These are phyloP conservation scores for Silene vulgaris DNA, from an alignment of 179 eudicot genomes.

Conservation along the genomic window DNA sequence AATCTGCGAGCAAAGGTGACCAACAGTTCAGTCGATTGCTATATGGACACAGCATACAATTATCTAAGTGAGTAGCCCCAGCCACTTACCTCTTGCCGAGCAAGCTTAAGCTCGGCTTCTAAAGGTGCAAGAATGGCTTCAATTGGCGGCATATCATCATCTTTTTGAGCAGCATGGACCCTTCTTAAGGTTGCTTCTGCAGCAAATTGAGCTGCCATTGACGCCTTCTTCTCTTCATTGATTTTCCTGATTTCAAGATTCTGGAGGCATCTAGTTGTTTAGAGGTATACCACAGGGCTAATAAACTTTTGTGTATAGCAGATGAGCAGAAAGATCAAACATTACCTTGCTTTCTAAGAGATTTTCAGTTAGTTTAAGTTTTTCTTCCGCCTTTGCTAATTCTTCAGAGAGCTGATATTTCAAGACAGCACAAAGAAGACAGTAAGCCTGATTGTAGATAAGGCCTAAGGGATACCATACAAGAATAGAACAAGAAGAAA, in stretches of 20 bases:
- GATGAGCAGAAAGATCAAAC: constrained; percentile 1
- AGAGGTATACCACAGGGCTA: constrained; percentile 8
- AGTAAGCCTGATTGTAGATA: constrained; percentile 17
- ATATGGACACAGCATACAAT: background rate
- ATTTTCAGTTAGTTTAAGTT: constrained; percentile 78
- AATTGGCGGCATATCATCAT: constrained; percentile 97
- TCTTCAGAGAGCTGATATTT: constrained; percentile 75
- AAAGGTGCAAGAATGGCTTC: constrained; percentile 93
- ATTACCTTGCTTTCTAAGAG: constrained; percentile 80
- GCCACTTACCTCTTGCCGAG: constrained; percentile 67
- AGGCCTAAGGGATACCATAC: constrained; percentile 7
- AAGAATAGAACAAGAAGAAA: background rate
- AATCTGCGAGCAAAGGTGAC: constrained; percentile 40
- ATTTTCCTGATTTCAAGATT: constrained; percentile 90
- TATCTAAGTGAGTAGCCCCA: background rate
- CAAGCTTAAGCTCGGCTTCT: constrained; percentile 93
- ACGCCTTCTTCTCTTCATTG: constrained; percentile 90
- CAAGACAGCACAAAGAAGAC: constrained; percentile 17
- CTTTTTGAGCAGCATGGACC: constrained; percentile 94
- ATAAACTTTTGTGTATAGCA: background rate
- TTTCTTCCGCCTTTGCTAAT: constrained; percentile 67
- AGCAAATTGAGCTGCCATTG: constrained; percentile 98
- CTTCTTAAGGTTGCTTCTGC: constrained; percentile 96
- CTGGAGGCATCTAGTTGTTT: constrained; percentile 35
- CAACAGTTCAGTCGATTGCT: background rate